phyloP scores from a whole-genome alignment of 257 asterid species.

The Striga asiatica region DNA sequence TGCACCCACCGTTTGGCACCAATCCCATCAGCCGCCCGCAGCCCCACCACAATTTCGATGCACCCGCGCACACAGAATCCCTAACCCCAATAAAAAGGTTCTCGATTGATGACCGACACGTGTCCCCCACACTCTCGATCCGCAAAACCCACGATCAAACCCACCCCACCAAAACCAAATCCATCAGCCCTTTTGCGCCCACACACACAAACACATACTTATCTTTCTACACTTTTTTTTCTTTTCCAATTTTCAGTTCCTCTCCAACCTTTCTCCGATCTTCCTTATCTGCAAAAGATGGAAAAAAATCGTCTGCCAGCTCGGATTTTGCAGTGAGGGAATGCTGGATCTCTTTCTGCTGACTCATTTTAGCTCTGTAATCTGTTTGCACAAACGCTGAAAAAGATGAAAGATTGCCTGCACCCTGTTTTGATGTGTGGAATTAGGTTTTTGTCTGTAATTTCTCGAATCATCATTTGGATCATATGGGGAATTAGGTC shows the following conservation, averaged over 20 bases:
- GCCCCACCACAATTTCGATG: constrained; percentile 17
- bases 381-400: constrained; percentile 53
- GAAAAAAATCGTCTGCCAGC: constrained; percentile 26
- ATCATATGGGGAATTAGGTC: constrained; percentile 9
- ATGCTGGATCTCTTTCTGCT: constrained; percentile 58
- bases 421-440: not conserved
- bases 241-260: constrained; percentile 9
- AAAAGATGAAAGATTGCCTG: constrained; percentile 3
- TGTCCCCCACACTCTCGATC: constrained; percentile 26
- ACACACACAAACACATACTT: constrained; percentile 20
- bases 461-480: constrained; percentile 20
- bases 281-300: constrained; percentile 1
- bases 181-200: constrained; percentile 11
- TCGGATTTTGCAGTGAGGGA: constrained; percentile 32
- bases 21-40: constrained; percentile 12
- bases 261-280: constrained; percentile 14
- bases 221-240: constrained; percentile 1
- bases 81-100: constrained; percentile 13
- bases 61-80: constrained; percentile 19
- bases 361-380: constrained; percentile 53
- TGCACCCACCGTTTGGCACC: constrained; percentile 16
- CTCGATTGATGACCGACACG: constrained; percentile 51
- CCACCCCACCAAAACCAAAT: constrained; percentile 17
- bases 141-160: constrained; percentile 49
- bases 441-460: not conserved